Conservation (phyloP, 2,329 filamentous ascomycete species). For the Kalaharituber pfeilii region DNA sequence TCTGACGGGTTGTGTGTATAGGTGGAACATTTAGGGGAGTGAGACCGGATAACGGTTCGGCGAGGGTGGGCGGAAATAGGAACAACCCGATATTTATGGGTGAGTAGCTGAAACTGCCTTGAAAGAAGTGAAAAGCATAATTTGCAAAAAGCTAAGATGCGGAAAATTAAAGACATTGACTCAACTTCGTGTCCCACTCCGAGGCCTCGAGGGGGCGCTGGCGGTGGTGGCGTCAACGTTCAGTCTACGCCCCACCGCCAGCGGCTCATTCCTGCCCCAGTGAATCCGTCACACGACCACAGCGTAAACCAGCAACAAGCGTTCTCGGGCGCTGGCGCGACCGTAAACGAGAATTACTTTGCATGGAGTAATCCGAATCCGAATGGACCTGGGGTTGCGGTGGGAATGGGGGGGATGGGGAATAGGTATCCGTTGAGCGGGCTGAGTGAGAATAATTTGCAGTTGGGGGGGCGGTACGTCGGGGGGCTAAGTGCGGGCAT, state of each 20-base stretch:
- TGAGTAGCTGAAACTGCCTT: neutral
- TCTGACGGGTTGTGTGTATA: neutral
- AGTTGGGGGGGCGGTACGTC: neutral
- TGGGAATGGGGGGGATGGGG: neutral
- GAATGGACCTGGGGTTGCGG: neutral
- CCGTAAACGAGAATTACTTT: neutral
- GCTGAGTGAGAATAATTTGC: neutral
- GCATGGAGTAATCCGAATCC: neutral
- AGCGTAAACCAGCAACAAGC: neutral
- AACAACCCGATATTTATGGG: neutral
- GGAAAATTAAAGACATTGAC: neutral
- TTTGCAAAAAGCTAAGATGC: no score
- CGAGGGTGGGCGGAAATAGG: neutral
- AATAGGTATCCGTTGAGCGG: neutral
- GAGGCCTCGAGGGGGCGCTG: neutral
- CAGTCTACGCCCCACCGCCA: constrained; percentile 7
- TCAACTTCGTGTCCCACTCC: neutral
- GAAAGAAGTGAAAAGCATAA: no score
- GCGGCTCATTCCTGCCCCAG: constrained; percentile 3
- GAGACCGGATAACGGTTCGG: no score
- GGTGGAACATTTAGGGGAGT: neutral
- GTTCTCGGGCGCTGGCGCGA: neutral
- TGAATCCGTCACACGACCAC: neutral
- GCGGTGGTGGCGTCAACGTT: neutral
- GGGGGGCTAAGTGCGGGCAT: neutral